Percentiles rank a stretch among this genome's conserved stretches.
Conservation (phyloP, 2,329 filamentous ascomycete species). For the Fusarium algeriense region DNA sequence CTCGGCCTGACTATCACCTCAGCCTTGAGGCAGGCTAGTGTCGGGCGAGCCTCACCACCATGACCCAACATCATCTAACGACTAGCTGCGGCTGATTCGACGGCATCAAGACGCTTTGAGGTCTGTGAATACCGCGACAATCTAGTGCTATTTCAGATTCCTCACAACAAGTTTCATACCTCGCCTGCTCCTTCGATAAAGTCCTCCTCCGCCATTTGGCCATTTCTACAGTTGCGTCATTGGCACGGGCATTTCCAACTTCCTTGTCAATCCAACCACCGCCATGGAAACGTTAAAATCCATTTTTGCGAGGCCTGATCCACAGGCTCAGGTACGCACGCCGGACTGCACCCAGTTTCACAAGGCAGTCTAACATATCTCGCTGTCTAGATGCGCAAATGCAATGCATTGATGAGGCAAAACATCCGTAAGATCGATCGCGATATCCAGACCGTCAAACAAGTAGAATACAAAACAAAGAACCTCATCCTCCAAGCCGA, state of each 20-base stretch:
- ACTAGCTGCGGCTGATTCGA: conserved; percentile 31
- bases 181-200: neutral
- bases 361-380: conserved; percentile 8
- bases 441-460: conserved; percentile 83
- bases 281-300: conserved; percentile 88
- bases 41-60: conserved; percentile 44
- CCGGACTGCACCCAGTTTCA: neutral
- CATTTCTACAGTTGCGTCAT: conserved; percentile 45
- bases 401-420: conserved; percentile 86
- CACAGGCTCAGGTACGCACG: conserved; percentile 83
- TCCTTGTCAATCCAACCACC: conserved; percentile 29
- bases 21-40: conserved; percentile 43
- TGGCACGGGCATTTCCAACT: conserved; percentile 25
- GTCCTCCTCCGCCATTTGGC: conserved; percentile 24
- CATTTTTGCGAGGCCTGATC: conserved; percentile 92
- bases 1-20: conserved; percentile 22
- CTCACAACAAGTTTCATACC: neutral
- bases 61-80: conserved; percentile 42
- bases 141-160: no score
- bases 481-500: conserved; percentile 86
- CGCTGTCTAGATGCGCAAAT: conserved; percentile 84
- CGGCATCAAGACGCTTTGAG: conserved; percentile 10
- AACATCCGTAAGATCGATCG: conserved; percentile 96
- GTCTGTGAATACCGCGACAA: neutral
- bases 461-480: conserved; percentile 86